These are phyloP conservation scores for Neurospora intermedia DNA, from an alignment of 495 filamentous ascomycete species.

Conservation along the genomic window DNA sequence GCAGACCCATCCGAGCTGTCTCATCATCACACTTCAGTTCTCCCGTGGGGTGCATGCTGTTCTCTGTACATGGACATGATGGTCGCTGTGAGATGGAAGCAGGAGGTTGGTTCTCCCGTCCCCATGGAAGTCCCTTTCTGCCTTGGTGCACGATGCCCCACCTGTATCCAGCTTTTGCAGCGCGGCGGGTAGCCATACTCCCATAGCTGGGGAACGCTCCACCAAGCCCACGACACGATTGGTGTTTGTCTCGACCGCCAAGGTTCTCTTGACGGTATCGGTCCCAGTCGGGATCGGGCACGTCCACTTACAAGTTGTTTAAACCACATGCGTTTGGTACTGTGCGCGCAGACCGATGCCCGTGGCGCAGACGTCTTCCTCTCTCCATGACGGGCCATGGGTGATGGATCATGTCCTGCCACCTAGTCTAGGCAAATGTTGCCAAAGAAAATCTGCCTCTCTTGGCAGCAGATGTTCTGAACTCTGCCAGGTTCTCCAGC, in stretches of 20 bases:
- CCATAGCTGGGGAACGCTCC: neutral
- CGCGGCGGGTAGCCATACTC: neutral
- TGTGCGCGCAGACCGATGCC: neutral
- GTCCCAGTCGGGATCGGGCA: neutral
- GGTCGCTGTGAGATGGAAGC: neutral
- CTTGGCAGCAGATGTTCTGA: neutral
- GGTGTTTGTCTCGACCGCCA: neutral
- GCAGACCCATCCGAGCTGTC: neutral
- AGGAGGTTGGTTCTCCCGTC: neutral
- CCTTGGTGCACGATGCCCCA: neutral
- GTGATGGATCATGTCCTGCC: neutral
- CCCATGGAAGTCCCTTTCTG: neutral
- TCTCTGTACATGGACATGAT: neutral
- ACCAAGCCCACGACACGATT: neutral
- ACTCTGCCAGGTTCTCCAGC: neutral
- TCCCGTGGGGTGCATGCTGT: neutral
- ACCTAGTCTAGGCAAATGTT: neutral
- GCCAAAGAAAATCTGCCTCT: neutral
- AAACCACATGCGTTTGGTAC: neutral
- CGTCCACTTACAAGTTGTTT: neutral
- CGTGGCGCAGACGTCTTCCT: neutral
- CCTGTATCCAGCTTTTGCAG: neutral
- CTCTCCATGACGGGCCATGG: neutral
- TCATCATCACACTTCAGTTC: neutral
- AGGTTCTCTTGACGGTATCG: neutral